phyloP scores from a whole-genome alignment of 257 asterid species.

The Leonotis leonurus region DNA sequence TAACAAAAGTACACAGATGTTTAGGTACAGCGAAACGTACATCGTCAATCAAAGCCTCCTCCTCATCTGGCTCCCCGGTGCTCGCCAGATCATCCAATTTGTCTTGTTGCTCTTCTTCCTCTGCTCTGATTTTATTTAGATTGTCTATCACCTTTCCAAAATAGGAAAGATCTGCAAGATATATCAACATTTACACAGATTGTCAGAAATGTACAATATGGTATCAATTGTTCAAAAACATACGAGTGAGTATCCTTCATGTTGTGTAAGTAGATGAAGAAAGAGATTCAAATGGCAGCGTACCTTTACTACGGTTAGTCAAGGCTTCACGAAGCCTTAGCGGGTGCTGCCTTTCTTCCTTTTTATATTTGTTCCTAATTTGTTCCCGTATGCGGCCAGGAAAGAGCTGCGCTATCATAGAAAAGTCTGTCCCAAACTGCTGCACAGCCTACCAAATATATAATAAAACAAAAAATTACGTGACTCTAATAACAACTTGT shows the following conservation, averaged over 20 bases:
- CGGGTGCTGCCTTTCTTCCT: conserved; percentile 78
- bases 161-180: conserved; percentile 58
- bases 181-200: background rate
- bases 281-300: background rate
- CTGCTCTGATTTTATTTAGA: conserved; percentile 35
- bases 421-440: conserved; percentile 84
- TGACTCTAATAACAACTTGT: background rate
- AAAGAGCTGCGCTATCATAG: conserved; percentile 82
- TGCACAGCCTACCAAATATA: conserved; percentile 44
- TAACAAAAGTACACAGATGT: background rate
- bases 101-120: conserved; percentile 19
- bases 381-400: conserved; percentile 68
- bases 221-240: background rate
- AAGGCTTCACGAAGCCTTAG: conserved; percentile 66
- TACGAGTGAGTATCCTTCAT: background rate
- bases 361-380: conserved; percentile 64
- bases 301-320: conserved; percentile 62
- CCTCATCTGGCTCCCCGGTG: conserved; percentile 37
- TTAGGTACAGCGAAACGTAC: conserved; percentile 17
- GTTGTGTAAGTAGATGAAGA: background rate
- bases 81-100: conserved; percentile 28
- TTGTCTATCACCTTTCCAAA: conserved; percentile 46
- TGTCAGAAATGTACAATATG: background rate
- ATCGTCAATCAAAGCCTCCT: conserved; percentile 26
- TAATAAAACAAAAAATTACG: background rate